A percentile compares a stretch with the other conserved stretches of the same genome.
Conservation (phyloP, 2,329 filamentous ascomycete genomes). For the Neonectria hederae region DNA sequence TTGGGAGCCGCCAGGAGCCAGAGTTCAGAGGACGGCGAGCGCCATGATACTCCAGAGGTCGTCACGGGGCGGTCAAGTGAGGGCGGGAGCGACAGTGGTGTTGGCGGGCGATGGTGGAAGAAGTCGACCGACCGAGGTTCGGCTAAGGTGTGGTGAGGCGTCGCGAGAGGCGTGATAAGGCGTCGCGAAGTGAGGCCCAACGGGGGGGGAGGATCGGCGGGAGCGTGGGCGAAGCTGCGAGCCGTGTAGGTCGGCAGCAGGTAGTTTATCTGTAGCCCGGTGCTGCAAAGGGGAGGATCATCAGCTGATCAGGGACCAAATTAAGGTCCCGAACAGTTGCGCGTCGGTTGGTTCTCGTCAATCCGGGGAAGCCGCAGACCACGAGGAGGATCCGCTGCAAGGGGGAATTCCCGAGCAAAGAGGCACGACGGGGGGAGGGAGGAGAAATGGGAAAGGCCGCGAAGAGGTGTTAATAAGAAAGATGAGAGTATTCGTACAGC, state of each 20-base stretch:
- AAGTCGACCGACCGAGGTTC: conserved; percentile 6
- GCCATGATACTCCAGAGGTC: conserved; percentile 35
- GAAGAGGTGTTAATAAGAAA: background rate
- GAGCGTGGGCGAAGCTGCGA: conserved; percentile 33
- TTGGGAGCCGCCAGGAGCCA: conserved; percentile 36
- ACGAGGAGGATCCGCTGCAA: conserved; percentile 36
- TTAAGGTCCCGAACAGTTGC: conserved; percentile 34
- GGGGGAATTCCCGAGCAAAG: conserved; percentile 8
- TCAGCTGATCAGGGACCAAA: conserved; percentile 42
- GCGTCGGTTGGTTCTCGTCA: conserved; percentile 37
- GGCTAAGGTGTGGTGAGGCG: conserved; percentile 18
- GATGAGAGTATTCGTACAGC: conserved; percentile 4
- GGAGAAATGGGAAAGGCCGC: background rate
- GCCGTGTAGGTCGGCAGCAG: conserved; percentile 14
- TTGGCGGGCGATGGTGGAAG: conserved; percentile 4
- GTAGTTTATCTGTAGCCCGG: conserved; percentile 32
- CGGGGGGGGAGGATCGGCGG: conserved; percentile 37
- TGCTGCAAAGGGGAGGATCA: conserved; percentile 44
- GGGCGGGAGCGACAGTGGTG: conserved; percentile 7
- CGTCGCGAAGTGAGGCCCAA: conserved; percentile 23
- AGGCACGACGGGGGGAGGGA: background rate
- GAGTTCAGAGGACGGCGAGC: conserved; percentile 34
- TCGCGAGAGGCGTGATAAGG: conserved; percentile 11
- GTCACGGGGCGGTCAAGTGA: conserved; percentile 8
- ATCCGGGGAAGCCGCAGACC: conserved; percentile 42